phyloP scores from a whole-genome alignment of 306 rosid species.

The Cucurbita ficifolia region DNA sequence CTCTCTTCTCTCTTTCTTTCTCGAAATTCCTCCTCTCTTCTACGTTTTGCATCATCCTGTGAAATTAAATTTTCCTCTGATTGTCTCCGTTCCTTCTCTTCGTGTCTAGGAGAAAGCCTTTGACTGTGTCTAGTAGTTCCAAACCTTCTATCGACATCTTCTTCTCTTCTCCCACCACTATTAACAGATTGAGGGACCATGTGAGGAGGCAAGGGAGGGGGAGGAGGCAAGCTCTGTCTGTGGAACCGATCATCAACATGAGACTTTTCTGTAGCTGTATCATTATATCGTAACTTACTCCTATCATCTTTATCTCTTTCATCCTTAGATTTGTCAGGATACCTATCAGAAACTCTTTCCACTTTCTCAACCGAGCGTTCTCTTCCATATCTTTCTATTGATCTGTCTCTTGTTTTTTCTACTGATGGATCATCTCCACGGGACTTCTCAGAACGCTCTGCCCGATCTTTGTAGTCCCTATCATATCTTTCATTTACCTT shows the following conservation, averaged over 20 bases:
- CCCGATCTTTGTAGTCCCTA: slow-evolving; percentile 69
- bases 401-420: slow-evolving; percentile 74
- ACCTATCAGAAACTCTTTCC: slow-evolving; percentile 64
- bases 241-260: slow-evolving; percentile 77
- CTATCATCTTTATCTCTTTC: slow-evolving; percentile 67
- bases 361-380: slow-evolving; percentile 78
- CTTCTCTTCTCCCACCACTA: slow-evolving; percentile 83
- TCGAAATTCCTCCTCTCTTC: slow-evolving; percentile 92
- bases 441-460: slow-evolving; percentile 72
- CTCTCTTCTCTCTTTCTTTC: slow-evolving; percentile 90
- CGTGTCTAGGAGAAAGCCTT: slow-evolving; percentile 93
- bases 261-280: slow-evolving; percentile 51
- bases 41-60: slow-evolving; percentile 79
- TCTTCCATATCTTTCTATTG: slow-evolving; percentile 83
- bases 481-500: slow-evolving; percentile 79
- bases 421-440: slow-evolving; percentile 59
- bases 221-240: slow-evolving; percentile 93
- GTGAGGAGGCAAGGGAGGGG: slow-evolving; percentile 95
- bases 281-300: slow-evolving; percentile 61
- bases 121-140: slow-evolving; percentile 75
- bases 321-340: slow-evolving; percentile 72
- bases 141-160: slow-evolving; percentile 82
- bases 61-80: slow-evolving; percentile 73
- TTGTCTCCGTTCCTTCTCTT: slow-evolving; percentile 80
- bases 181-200: slow-evolving; percentile 82